Base-by-base conservation (phyloP, 164 flowering plant species). In the Nymphaea colorata region DNA sequence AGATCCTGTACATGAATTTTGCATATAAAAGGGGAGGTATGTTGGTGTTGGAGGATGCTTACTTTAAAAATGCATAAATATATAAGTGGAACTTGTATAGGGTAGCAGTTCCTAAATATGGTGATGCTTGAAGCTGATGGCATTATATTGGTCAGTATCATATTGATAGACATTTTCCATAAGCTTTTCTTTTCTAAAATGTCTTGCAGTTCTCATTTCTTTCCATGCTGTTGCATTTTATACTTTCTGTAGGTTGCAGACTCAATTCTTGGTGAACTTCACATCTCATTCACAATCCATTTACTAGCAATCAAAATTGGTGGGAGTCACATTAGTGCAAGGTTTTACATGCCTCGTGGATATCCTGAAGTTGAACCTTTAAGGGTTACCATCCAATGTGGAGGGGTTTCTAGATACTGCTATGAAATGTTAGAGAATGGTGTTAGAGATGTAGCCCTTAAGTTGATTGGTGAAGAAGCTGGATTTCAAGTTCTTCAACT, bases 331-430 rank as follows among this genome's bases (percentile, higher is more conserved):
- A 15, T 61, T 61, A 61, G 63, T 61, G 63, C n/a, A 61, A 61
- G 63, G n/a, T 61, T 61, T 61, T 6, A 61, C 63, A 61, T 61
- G 63, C 63, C 63, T 61, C 63, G n/a, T 61, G 63, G 63, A 16
- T 61, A 61, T 61, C 63, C 63, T 16, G 63, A 61, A 61, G 63
- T 5, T 61, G 63, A 61, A 25, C 63, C 63, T 61, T 1, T 61
- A 25, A 16, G 41, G 17, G 63, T 61, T 5, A 61, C 25, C 41
- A 25, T 61, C 8, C 17, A 16, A 5, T 61, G 63, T 61, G 41
- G 63, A 16, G 63, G 63, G 63, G 15, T 61, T 0, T 61, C 63
- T 1, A 61, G 63, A 61, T 61, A 16, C 17, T 16, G 15, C 41
- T 25, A 61, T 61, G 63, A 61, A 5, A 25, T 25, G 41, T 5